Evolutionary conservation across 164 flowering plant genomes (phyloP), one percentile per base, ranked within the genome.

Genomic region (Stephania cephalantha): DNA sequence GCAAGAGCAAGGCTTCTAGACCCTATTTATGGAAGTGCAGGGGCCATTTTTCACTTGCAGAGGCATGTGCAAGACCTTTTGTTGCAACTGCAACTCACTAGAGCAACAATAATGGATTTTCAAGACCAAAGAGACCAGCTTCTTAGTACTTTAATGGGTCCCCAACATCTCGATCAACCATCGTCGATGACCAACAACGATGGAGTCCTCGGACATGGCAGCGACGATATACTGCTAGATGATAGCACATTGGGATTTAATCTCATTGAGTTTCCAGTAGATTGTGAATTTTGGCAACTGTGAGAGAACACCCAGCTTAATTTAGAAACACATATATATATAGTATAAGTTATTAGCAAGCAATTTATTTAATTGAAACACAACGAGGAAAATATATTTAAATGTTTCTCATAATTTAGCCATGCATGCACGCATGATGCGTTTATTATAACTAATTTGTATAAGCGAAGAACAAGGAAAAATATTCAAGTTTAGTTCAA

Each of bases 11-110:
- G 66, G 20, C 25, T 61, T n/a, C 66, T 20, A 61, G 25, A 61
- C 66, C 66, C 66, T n/a, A 61, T 61, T n/a, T 61, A 61, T 61
- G 66, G 66, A 8, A 61, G 66, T 61, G 66, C n/a, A 0, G 66
- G 66, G 20, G 66, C 66, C 66, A 61, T 61, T 25, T 61, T 61
- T 9, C 66, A 61, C 22, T n/a, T 61, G 66, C 66, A 61, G 66
- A 61, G 20, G 66, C 66, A 61, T 61, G 66, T 61, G 20, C 66
- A 61, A 61, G 66, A 61, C 22, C 66, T 61, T 18, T 8, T 61
- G 25, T 9, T 61, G 66, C 66, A 61, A 61, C 66, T 61, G n/a
- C 66, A 61, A 25, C 4, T 61, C 66, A 61, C 66, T 6, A 61
- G 25, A 61, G 66, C 66, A n/a, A 61, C 25, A 61, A 20, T 61